Base-by-base conservation (phyloP, 495 filamentous ascomycete species). In the Beverwykella pulmonaria region DNA sequence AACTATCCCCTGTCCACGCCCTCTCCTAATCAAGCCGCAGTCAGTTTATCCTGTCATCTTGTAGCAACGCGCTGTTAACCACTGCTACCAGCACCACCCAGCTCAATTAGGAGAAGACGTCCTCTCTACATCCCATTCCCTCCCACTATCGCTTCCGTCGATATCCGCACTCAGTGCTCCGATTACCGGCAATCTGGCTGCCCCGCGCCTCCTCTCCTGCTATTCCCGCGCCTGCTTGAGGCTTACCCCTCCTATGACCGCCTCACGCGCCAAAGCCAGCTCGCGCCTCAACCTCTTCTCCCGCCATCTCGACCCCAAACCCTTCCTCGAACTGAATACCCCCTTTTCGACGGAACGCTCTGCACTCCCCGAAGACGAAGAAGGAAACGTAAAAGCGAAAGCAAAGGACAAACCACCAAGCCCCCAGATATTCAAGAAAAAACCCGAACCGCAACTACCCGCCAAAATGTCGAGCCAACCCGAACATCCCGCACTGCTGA, bases 401-500 rank as follows among this genome's bases (percentile, higher is more conserved):
- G n/a, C 29, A 22, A 55, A 67, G 22, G 14, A 22, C 41, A 48
- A 15, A 29, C 27, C 8, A 26, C 15, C 41, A 23, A 48, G 29
- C 19, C 12, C 19, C 25, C 22, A 49, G 25, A 32, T 9, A 30
- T 23, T 41, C n/a, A 22, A 39, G 20, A 8, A 15, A n/a, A 41
- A 22, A 25, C 27, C 14, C 14, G 58, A 57, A 36, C 15, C 47
- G 19, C 50, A 58, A 39, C 1, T 23, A 19, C 41, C 53, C 39
- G 39, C 74, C 77, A 88, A 80, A 41, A 93, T 94, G 91, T 93
- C 91, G 53, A 81, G 79, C 60, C 92, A 96, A 82, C 79, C 90
- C 47, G 81, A 85, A 55, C 92, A 97, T 76, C 85, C 91, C 61
- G 85, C 92, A 39, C 78, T 97, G 74, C 84, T 98, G 72, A 97